A percentile compares a stretch with the other conserved stretches of the same genome.
These are phyloP conservation scores for Blastobotrys persicus DNA, from an alignment of 1,139 yeast genomes.

Conservation along the genomic window DNA sequence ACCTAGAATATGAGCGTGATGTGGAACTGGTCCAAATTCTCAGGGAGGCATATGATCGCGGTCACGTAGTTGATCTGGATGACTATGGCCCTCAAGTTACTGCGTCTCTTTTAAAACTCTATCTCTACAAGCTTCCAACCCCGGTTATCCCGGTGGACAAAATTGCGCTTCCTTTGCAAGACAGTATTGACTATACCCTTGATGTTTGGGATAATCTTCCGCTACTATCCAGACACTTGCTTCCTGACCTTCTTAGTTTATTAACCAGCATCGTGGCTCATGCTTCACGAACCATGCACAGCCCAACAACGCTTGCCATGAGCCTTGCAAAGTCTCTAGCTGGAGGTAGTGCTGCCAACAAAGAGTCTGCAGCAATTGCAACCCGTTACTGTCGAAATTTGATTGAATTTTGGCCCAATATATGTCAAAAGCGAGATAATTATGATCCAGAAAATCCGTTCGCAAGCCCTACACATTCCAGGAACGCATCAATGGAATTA, in stretches of 20 bases:
- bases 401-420: conserved; percentile 32
- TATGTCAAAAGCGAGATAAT: conserved; percentile 16
- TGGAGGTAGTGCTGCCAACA: conserved; percentile 29
- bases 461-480: conserved; percentile 10
- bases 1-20: conserved; percentile 12
- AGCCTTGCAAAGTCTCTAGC: conserved; percentile 36
- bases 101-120: conserved; percentile 39
- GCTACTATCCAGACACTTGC: conserved; percentile 24
- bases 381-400: conserved; percentile 30
- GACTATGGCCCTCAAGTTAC: conserved; percentile 41
- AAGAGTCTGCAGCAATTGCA: conserved; percentile 31
- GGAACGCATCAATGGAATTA: neutral
- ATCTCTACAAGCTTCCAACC: conserved; percentile 36
- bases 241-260: conserved; percentile 26
- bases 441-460: conserved; percentile 12
- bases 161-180: conserved; percentile 33
- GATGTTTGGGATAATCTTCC: conserved; percentile 25
- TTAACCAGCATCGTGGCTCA: conserved; percentile 22
- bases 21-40: conserved; percentile 32
- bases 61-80: conserved; percentile 37
- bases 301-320: conserved; percentile 29
- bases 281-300: conserved; percentile 23
- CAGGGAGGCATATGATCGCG: conserved; percentile 40
- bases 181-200: conserved; percentile 28
- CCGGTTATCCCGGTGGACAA: conserved; percentile 35